Evolutionary conservation across 345 rosid genomes (phyloP), one percentile per base, ranked within the genome.

Genomic region (Eucalyptus erythrocorys): DNA sequence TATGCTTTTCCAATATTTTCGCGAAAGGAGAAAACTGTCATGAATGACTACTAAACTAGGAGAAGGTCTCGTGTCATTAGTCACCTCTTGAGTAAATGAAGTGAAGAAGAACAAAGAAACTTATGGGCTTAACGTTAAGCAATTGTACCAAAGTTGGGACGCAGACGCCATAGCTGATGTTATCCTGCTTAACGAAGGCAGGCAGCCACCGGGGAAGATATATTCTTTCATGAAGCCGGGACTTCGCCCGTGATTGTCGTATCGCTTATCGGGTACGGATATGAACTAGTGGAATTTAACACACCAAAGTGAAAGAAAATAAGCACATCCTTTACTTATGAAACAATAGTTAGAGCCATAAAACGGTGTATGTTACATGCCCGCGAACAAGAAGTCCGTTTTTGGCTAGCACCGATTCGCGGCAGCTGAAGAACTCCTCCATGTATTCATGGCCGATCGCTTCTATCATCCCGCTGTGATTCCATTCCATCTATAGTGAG

Each of bases 381-480:
- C 96, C 96, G 98, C 86, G 91, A 88, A 97, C 96, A 76, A 96
- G 88, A 51, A 96, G 90, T 6, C 99, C 99, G 34, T 97, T 89
- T 55, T 96, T 93, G 40, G 97, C 98, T 86, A 96, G 91, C 14
- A 92, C 93, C 22, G 98, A 95, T 88, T 96, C 99, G 8, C 97
- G 95, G 64, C 94, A 93, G 76, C 94, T 90, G 50, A 96, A 96
- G 91, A 94, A 97, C 55, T 92, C 95, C 88, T 96, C 99, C 97
- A 97, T 96, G 90, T 90, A 97, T 90, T 97, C 99, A 42, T 96
- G 99, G 8, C 99, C 99, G 85, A 97, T 98, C 16, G 94, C 94
- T 94, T 96, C 99, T 71, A 97, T 82, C 98, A 97, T 96, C 95
- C 93, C 99, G 16, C 99, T 96, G 94, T 50, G 55, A 50, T 0